Evolutionary conservation across 2,329 filamentous ascomycete species (phyloP), one percentile per base, ranked within the genome.

Genomic region (Didymella exigua): DNA sequence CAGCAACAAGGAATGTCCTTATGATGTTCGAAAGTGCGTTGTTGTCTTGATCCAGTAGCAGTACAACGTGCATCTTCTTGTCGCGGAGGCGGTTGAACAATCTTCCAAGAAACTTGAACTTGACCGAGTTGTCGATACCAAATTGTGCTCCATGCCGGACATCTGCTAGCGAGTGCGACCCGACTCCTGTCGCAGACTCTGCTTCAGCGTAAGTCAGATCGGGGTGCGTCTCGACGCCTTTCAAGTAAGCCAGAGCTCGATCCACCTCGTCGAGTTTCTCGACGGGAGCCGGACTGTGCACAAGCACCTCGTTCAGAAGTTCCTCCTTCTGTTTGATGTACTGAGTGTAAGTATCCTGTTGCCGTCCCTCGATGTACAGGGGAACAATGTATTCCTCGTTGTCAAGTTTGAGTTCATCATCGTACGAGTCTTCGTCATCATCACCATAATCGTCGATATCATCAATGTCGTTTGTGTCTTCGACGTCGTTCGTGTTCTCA

Each of bases 321-420:
- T 62, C 65, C 18, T 55, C 51, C 24, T 67, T 60, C 1, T 58
- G 53, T 26, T 58, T 54, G 27, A 72, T 57, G 14, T 62, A 46
- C 10, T 60, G 50, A 6, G 41, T 41, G 36, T 74, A 74, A 19
- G 58, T 60, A 21, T 61, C 60, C 10, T 56, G 58, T 44, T 75
- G 71, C n/a, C 70, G 60, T 16, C 67, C 69, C 26, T 71, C 63
- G 14, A 74, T 68, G 13, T 61, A 62, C 4, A 75, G 60, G 5
- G 72, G 68, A 19, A 75, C 67, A 19, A 74, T 66, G 40, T 67
- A 70, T 31, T 75, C 72, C n/a, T 66, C 56, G 2, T 45, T 24
- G 14, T 62, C 59, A 9, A 75, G 60, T 16, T 68, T 48, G 13
- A 73, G 49, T n/a, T 71, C 66, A 14, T 74, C 71, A 21, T 68